Evolutionary conservation across 345 rosid genomes (phyloP).

Genomic region (Ceriops decandra): DNA sequence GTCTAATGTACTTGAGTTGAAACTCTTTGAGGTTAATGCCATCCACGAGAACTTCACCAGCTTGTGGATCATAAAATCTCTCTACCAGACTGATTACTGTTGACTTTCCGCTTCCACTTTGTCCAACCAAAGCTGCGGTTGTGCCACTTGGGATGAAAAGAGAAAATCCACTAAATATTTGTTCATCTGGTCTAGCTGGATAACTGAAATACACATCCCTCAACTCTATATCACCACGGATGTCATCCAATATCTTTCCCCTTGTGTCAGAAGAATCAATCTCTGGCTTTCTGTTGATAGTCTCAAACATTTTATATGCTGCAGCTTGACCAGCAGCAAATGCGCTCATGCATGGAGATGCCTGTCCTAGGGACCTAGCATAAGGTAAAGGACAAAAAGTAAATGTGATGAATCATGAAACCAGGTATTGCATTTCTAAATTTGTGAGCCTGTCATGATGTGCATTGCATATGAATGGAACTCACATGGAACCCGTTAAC

Average conservation of each 20-base stretch:
- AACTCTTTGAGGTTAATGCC: conserved; percentile 33
- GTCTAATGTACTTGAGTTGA: conserved; percentile 50
- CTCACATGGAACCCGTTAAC: conserved; percentile 72
- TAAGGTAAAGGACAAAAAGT: not conserved
- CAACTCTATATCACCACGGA: conserved; percentile 44
- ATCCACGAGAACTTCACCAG: conserved; percentile 48
- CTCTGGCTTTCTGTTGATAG: conserved; percentile 38
- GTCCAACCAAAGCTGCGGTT: conserved; percentile 48
- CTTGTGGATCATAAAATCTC: conserved; percentile 46
- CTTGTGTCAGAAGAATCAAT: conserved; percentile 41
- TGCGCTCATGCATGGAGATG: conserved; percentile 23
- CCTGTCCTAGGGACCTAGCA: conserved; percentile 66
- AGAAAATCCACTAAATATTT: conserved; percentile 41
- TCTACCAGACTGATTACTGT: conserved; percentile 38
- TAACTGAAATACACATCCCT: conserved; percentile 40
- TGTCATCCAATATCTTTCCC: conserved; percentile 37
- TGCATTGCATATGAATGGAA: not conserved
- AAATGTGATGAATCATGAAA: not conserved
- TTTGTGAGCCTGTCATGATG: not conserved
- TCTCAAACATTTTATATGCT: conserved; percentile 41
- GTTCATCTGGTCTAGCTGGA: conserved; percentile 48
- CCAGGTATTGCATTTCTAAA: not conserved
- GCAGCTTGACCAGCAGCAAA: conserved; percentile 30
- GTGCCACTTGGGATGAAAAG: conserved; percentile 36
- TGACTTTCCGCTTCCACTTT: conserved; percentile 59